Conservation (phyloP, 768 basidiomycete genomes). For the Suillus ampliporus region DNA sequence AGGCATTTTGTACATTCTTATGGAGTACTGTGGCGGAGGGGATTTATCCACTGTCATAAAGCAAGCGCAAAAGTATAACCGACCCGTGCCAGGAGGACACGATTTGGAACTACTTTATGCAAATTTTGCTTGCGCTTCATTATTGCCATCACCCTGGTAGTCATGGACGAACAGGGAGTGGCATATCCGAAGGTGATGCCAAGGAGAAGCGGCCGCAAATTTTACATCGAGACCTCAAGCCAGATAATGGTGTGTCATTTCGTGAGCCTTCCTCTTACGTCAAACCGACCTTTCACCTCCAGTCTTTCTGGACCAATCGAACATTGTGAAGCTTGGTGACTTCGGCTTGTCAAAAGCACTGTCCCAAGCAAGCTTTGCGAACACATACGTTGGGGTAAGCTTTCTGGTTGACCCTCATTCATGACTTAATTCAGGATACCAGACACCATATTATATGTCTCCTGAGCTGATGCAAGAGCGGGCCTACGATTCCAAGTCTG, state of each 20-base stretch:
- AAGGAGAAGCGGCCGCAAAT: constrained; percentile 72
- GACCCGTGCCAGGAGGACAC: constrained; percentile 89
- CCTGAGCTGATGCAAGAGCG: constrained; percentile 98
- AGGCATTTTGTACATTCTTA: constrained; percentile 94
- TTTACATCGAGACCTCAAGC: constrained; percentile 94
- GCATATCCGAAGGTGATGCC: constrained; percentile 44
- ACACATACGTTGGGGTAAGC: constrained; percentile 95
- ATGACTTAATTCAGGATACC: constrained; percentile 46
- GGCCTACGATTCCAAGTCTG: constrained; percentile 96
- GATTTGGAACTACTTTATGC: constrained; percentile 95
- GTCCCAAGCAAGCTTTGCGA: constrained; percentile 85
- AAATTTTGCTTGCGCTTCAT: constrained; percentile 86
- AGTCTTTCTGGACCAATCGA: constrained; percentile 90
- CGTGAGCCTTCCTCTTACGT: neutral
- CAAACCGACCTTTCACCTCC: neutral
- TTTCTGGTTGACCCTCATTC: neutral
- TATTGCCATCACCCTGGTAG: constrained; percentile 87
- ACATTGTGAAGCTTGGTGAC: constrained; percentile 94
- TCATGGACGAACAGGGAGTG: constrained; percentile 51
- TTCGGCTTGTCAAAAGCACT: constrained; percentile 96
- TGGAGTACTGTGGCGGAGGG: constrained; percentile 99
- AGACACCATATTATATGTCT: constrained; percentile 99
- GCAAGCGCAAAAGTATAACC: constrained; percentile 66
- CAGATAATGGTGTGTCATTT: constrained; percentile 84
- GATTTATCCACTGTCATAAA: constrained; percentile 91